Base-by-base conservation (phyloP, 768 basidiomycete genomes). In the Pleurotus platypus region DNA sequence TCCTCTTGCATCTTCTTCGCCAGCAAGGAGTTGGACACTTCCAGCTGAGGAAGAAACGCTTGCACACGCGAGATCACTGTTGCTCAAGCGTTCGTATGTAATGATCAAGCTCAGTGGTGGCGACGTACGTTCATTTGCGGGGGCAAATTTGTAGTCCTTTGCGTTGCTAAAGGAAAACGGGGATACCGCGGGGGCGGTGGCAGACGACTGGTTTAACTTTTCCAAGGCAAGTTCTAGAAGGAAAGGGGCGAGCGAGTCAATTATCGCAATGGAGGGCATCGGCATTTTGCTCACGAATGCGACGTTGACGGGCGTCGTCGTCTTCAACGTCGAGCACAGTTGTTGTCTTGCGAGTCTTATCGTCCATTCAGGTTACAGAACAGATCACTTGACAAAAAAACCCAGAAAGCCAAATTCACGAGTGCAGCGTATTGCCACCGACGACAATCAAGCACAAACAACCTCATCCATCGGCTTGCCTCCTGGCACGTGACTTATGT, bases 31-130 rank as follows among this genome's bases (percentile, higher is more conserved):
- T 89, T 90, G 2, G 87, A 85, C 11, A 83, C 85, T 47, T 84
- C 80, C 15, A 90, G 72, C 61, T 82, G 73, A 2, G 87, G 87
- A 4, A 90, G 78, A 64, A 90, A 90, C 0, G 82, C 78, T 65
- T 83, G 80, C 3, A 89, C 75, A 15, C 87, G 82, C 8, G 81
- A 75, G 5, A 91, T 72, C 16, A 90, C 89, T 90, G 60, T n/a
- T 30, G n/a, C 24, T 35, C 30, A 35, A 35, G 9, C 30, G 30
- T 35, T 35, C 30, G 9, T 35, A 55, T n/a, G 30, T 18, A n/a
- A 22, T 16, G 9, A 50, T n/a, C 43, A 45, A 48, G 15, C 13
- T 20, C 11, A n/a, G 30, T 35, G 15, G 37, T 13, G 49, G 22
- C 18, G n/a, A 42, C 51, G 22, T 38, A 54, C 51, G 18, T 54